Evolutionary conservation across 139 green algal genomes (phyloP), one percentile per base, ranked within the genome.

Genomic region (Picochlorum sp.): DNA sequence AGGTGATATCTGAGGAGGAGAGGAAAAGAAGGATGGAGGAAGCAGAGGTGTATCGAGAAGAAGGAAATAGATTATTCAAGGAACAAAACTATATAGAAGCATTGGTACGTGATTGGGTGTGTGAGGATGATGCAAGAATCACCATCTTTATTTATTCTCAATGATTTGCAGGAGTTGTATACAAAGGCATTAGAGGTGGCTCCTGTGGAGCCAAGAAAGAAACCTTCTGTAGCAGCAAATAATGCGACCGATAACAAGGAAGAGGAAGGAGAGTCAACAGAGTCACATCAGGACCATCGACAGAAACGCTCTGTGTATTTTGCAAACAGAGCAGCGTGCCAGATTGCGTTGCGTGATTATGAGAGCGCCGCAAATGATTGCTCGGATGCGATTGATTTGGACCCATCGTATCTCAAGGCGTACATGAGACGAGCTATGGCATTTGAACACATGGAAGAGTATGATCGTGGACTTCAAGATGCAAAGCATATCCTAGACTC

Each of bases 401-500:
- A 83, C 41, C 15, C 64, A 20, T 30, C 73, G 38, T 73, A 56
- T 21, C 64, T 64, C 11, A 85, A 85, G 65, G 62, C 75, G 2
- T 72, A 83, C 50, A 61, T 85, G 60, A 69, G 78, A 14, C 44
- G 78, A 10, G 76, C 60, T 6, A 76, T 62, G 8, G 76, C 78
- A 4, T 60, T 70, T 20, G 37, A 74, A 58, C 54, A 50, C 14
- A 44, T 65, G 60, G 71, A 66, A 21, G 4, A 59, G 14, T 46
- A 28, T 37, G 62, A 47, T 59, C n/a, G 15, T 24, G 45, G 26
- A 1, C 69, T 96, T 18, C 49, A 64, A 38, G 90, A 96, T 68
- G 65, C 73, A 6, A 64, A 85, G 26, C 75, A 80, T 72, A 83
- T 82, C 10, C 3, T 85, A 8, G 82, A 94, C 59, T 41, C 34